A percentile compares a stretch with the other conserved stretches of the same genome.
Conservation (phyloP, 176 grass and related monocot species). For the Zoysia pacifica region DNA sequence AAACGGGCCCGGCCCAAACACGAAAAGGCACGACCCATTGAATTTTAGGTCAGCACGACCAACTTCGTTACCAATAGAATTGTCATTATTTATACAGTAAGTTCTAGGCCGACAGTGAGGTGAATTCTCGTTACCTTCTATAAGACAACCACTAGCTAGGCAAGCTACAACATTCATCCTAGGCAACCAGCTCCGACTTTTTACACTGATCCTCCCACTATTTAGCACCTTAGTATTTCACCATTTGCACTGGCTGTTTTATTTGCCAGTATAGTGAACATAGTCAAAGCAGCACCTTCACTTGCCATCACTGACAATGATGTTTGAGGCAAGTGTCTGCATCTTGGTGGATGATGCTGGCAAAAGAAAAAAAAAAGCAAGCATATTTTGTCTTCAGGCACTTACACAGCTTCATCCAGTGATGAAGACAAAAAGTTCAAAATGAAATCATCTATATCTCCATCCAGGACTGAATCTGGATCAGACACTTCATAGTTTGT, state of each 20-base stretch:
- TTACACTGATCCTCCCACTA: neutral
- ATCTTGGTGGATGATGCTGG: neutral
- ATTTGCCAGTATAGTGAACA: conserved; percentile 21
- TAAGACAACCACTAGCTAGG: conserved; percentile 20
- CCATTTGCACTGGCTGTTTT: neutral
- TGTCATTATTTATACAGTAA: neutral
- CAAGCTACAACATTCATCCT: conserved; percentile 12
- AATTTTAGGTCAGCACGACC: too few species aligned
- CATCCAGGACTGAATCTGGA: conserved; percentile 82
- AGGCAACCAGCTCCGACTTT: neutral
- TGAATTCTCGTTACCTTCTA: conserved; percentile 2
- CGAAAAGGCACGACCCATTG: too few species aligned
- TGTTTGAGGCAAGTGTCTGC: neutral
- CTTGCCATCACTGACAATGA: neutral
- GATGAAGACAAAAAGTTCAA: conserved; percentile 75
- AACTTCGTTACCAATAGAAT: too few species aligned
- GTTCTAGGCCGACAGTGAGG: neutral
- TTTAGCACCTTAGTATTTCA: neutral
- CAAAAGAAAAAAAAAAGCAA: neutral
- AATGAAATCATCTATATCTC: conserved; percentile 82
- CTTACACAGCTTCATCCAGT: conserved; percentile 64
- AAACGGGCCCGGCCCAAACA: too few species aligned
- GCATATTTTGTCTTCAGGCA: conserved; percentile 43
- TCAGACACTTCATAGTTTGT: conserved; percentile 95
- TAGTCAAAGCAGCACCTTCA: neutral